phyloP scores from a whole-genome alignment of 2,329 filamentous ascomycete species.

The Ceratocystiopsis brevicomis region DNA sequence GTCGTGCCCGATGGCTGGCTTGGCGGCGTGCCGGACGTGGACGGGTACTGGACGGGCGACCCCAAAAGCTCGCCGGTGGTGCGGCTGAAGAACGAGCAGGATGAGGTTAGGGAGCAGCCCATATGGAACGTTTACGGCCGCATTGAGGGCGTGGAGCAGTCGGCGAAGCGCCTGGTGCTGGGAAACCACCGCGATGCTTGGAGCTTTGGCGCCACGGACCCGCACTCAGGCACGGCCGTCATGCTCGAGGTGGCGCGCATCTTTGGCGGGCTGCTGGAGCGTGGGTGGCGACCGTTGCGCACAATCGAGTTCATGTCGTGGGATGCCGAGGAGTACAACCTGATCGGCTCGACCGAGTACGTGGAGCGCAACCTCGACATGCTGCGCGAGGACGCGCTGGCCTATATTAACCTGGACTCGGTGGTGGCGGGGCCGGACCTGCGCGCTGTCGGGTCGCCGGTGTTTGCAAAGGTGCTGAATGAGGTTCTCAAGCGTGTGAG shows the following conservation, averaged over 20 bases:
- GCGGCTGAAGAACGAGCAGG: conserved; percentile 68
- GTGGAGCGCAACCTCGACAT: conserved; percentile 67
- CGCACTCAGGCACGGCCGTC: conserved; percentile 74
- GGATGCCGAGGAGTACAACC: conserved; percentile 86
- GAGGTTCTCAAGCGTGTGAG: conserved; percentile 55
- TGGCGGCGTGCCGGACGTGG: conserved; percentile 56
- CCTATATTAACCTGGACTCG: conserved; percentile 81
- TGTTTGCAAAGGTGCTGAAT: conserved; percentile 54
- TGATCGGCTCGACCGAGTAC: conserved; percentile 85
- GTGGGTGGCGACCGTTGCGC: conserved; percentile 80
- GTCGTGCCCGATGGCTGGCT: conserved; percentile 52
- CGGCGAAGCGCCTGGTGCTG: conserved; percentile 66
- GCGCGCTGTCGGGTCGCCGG: conserved; percentile 59
- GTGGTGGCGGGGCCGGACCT: conserved; percentile 62
- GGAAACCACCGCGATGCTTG: conserved; percentile 89
- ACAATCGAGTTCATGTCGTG: conserved; percentile 94
- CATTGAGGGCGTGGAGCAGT: conserved; percentile 69
- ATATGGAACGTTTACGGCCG: conserved; percentile 86
- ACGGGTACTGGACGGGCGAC: conserved; percentile 73
- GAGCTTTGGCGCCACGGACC: conserved; percentile 73
- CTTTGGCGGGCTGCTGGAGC: conserved; percentile 56
- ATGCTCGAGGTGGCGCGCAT: conserved; percentile 78
- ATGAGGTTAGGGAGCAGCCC: conserved; percentile 61
- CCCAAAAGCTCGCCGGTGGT: conserved; percentile 51
- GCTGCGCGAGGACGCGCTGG: conserved; percentile 56